Evolutionary conservation across 2,329 filamentous ascomycete genomes (phyloP).

Genomic region (Torrubiellomyces zombiae): DNA sequence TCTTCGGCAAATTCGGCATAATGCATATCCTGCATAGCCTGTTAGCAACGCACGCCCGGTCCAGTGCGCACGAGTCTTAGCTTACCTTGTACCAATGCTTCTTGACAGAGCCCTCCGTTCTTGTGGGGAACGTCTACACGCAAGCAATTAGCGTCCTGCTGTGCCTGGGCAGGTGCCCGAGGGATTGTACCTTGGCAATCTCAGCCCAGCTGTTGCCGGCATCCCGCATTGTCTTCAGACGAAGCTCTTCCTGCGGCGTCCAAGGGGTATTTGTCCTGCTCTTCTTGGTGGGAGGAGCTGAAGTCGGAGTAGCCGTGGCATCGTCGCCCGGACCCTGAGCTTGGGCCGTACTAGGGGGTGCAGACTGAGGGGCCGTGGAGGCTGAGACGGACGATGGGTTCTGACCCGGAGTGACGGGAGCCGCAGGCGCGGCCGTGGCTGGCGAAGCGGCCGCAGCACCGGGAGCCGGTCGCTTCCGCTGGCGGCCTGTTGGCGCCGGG

Average conservation of each 20-base stretch:
- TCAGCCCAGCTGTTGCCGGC: constrained; percentile 91
- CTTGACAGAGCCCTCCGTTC: constrained; percentile 95
- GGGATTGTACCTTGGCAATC: constrained; percentile 97
- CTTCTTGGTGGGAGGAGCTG: constrained; percentile 59
- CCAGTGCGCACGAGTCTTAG: not conserved
- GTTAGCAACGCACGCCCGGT: constrained; percentile 2
- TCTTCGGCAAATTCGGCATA: constrained; percentile 97
- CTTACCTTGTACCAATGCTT: constrained; percentile 98
- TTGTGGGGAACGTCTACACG: constrained; percentile 75
- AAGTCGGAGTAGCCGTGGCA: constrained; percentile 11
- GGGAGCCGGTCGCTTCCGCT: constrained; percentile 25
- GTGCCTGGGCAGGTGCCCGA: not conserved
- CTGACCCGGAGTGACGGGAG: constrained; percentile 16
- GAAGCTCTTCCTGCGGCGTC: constrained; percentile 85
- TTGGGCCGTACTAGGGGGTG: constrained; percentile 11
- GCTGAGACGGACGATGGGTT: constrained; percentile 14
- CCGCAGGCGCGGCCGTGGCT: constrained; percentile 15
- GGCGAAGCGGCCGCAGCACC: constrained; percentile 21
- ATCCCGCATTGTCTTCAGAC: constrained; percentile 88
- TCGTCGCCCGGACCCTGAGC: constrained; percentile 15
- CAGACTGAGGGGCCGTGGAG: constrained; percentile 14
- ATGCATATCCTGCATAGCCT: constrained; percentile 67
- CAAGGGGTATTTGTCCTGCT: constrained; percentile 97
- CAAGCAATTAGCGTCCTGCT: constrained; percentile 2
- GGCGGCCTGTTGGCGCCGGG: constrained; percentile 19